Conservation (phyloP, 2,329 filamentous ascomycete species). For the Talaromyces sp. region DNA sequence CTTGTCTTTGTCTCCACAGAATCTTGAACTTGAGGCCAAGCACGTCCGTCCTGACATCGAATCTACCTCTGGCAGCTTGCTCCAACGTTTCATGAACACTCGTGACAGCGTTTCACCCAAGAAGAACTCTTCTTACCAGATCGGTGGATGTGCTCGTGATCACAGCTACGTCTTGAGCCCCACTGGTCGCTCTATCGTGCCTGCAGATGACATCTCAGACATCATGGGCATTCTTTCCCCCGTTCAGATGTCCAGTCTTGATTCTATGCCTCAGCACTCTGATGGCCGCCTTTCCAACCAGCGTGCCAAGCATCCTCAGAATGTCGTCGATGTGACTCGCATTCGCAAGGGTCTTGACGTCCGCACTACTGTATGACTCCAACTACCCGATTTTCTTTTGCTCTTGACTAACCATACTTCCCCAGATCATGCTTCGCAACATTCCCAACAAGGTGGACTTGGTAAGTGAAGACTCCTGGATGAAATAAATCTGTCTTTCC, state of each 20-base stretch:
- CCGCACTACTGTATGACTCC: conserved; percentile 65
- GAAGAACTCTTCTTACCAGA: conserved; percentile 1
- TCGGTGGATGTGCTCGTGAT: conserved; percentile 11
- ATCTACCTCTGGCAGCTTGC: conserved; percentile 11
- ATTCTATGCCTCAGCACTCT: conserved; percentile 32
- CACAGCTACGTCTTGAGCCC: conserved; percentile 30
- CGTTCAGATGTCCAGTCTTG: conserved; percentile 16
- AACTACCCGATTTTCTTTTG: neutral
- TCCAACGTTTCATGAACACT: conserved; percentile 13
- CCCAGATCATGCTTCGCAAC: conserved; percentile 87
- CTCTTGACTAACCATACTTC: conserved; percentile 16
- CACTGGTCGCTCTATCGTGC: conserved; percentile 43
- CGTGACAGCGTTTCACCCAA: conserved; percentile 13
- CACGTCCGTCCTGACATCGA: conserved; percentile 34
- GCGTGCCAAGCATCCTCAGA: conserved; percentile 39
- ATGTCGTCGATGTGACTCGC: conserved; percentile 46
- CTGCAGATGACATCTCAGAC: conserved; percentile 34
- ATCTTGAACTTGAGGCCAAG: conserved; percentile 33
- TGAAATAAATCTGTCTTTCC: neutral
- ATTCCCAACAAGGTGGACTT: conserved; percentile 86
- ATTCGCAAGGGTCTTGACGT: conserved; percentile 65
- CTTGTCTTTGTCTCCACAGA: conserved; percentile 23
- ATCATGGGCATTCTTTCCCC: conserved; percentile 28
- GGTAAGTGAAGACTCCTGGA: conserved; percentile 33
- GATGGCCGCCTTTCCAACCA: conserved; percentile 29